These are phyloP conservation scores for Botrytis cinerea DNA, from an alignment of 2,329 filamentous ascomycete genomes.

Conservation along the genomic window DNA sequence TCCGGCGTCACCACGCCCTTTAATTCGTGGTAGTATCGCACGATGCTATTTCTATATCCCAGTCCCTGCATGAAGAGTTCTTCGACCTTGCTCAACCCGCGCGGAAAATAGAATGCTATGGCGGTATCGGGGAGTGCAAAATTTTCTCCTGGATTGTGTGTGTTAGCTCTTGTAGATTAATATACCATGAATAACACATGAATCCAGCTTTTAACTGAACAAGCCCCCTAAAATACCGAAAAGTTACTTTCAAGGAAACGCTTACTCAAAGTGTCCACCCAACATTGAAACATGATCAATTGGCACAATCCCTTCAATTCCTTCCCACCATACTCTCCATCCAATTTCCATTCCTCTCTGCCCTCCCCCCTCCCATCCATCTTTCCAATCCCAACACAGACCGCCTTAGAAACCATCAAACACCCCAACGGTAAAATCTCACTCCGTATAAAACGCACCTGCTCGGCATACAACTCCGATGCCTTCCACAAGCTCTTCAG, in stretches of 20 bases:
- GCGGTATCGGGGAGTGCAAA: not conserved
- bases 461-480: not conserved
- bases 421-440: not conserved
- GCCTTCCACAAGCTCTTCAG: not conserved
- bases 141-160: not conserved
- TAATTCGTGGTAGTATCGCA: not conserved
- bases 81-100: not conserved
- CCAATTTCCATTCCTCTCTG: not conserved
- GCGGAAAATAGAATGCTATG: not conserved
- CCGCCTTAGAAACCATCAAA: not conserved
- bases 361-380: not conserved
- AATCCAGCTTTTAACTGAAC: not conserved
- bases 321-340: not conserved
- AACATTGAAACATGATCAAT: not conserved
- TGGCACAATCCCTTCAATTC: slow-evolving; percentile 12
- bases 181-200: not conserved
- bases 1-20: not conserved
- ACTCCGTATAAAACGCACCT: not conserved
- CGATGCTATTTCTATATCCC: not conserved
- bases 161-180: not conserved
- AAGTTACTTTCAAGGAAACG: not conserved
- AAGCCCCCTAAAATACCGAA: too few species aligned
- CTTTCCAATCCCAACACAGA: not conserved
- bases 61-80: not conserved
- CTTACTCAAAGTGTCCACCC: not conserved